These are phyloP conservation scores for Chaetomiaceae sp. DNA, from an alignment of 2,329 filamentous ascomycete species.

Conservation along the genomic window DNA sequence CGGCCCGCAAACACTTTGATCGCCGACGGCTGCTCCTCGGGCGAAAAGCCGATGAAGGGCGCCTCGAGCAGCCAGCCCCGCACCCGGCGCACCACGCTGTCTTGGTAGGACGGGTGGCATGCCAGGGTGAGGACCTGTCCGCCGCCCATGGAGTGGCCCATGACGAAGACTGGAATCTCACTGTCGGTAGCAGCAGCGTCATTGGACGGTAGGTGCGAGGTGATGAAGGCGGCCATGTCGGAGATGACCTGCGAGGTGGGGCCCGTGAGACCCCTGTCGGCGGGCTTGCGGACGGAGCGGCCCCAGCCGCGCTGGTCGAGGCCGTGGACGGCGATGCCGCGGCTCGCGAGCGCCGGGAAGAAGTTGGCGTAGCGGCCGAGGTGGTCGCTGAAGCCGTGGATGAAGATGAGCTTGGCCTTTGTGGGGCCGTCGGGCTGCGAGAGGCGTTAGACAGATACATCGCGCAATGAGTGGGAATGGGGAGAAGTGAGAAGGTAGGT, in stretches of 20 bases:
- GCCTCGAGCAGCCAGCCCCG: slow-evolving; percentile 70
- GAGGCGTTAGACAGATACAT: background rate
- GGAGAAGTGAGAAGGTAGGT: background rate
- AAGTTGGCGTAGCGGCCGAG: slow-evolving; percentile 71
- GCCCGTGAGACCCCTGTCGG: slow-evolving; percentile 68
- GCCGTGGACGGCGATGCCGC: slow-evolving; percentile 69
- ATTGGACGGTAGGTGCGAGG: slow-evolving; percentile 46
- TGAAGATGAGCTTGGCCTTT: slow-evolving; percentile 70
- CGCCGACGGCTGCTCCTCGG: slow-evolving; percentile 57
- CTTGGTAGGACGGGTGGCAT: slow-evolving; percentile 45
- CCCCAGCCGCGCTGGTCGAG: slow-evolving; percentile 93
- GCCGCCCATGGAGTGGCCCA: slow-evolving; percentile 91
- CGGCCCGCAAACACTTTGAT: slow-evolving; percentile 63
- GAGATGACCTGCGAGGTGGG: slow-evolving; percentile 66
- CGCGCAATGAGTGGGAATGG: background rate
- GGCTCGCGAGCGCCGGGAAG: slow-evolving; percentile 64
- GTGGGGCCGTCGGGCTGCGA: slow-evolving; percentile 50
- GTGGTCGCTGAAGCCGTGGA: slow-evolving; percentile 91
- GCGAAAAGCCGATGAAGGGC: slow-evolving; percentile 73
- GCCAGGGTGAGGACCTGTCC: slow-evolving; percentile 65
- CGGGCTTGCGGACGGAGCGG: slow-evolving; percentile 56
- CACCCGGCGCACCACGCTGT: slow-evolving; percentile 52
- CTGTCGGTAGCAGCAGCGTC: slow-evolving; percentile 14
- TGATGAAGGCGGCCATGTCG: slow-evolving; percentile 75
- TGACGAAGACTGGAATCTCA: slow-evolving; percentile 68